phyloP scores from a whole-genome alignment of 139 green algal genomes.

The Deuterostichococcus epilithicus region DNA sequence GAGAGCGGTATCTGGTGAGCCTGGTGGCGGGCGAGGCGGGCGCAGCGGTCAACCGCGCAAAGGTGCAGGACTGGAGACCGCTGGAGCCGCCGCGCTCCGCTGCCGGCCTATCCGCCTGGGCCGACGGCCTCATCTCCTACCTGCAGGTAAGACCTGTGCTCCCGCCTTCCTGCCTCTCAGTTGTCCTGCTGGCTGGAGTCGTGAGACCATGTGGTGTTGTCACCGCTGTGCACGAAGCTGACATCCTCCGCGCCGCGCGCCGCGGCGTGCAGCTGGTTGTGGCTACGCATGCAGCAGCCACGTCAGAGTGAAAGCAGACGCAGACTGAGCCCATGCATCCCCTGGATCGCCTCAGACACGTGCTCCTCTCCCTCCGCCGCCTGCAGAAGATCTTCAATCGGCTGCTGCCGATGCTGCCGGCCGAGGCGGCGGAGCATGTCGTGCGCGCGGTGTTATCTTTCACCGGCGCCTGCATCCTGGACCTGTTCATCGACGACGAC shows the following conservation, averaged over 20 bases:
- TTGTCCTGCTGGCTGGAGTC: no score
- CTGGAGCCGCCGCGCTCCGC: slow-evolving; percentile 19
- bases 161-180: no score
- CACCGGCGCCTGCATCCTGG: slow-evolving; percentile 39
- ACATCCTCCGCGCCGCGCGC: no score
- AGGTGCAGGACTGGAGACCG: slow-evolving; percentile 41
- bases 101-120: slow-evolving; percentile 22
- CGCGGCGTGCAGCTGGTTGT: no score
- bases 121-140: slow-evolving; percentile 45
- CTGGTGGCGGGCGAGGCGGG: slow-evolving; percentile 27
- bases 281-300: no score
- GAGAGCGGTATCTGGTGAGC: slow-evolving; percentile 33
- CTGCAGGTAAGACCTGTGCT: slow-evolving; percentile 34
- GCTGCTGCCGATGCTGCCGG: slow-evolving; percentile 1
- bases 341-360: no score
- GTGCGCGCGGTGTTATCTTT: slow-evolving; percentile 35
- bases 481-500: slow-evolving; percentile 34
- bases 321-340: no score
- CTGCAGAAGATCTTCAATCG: not conserved
- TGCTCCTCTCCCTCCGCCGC: not conserved
- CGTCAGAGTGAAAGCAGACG: no score
- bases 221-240: no score
- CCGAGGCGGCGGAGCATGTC: slow-evolving; percentile 24
- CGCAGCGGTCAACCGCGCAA: slow-evolving; percentile 24
- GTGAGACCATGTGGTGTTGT: no score